Percentiles rank a stretch among this genome's conserved stretches.
phyloP scores from a whole-genome alignment of 1,284 basidiomycete species.

The Puccinia coronata region DNA sequence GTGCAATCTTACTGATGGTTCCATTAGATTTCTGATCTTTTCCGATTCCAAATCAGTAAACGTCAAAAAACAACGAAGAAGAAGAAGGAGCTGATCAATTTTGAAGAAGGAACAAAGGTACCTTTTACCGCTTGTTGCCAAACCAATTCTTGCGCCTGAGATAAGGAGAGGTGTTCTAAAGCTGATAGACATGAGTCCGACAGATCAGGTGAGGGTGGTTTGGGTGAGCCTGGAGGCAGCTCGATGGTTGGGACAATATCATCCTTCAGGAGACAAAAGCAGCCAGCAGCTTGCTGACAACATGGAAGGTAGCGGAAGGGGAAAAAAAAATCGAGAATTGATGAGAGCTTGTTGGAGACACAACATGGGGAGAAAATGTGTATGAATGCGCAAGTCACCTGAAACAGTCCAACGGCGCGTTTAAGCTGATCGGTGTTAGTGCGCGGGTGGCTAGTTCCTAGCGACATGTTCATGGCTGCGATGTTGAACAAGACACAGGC shows the following conservation, averaged over 20 bases:
- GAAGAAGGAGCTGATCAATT: neutral
- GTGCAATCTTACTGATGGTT: slow-evolving; percentile 38
- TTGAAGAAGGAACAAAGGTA: slow-evolving; percentile 15
- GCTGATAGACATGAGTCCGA: slow-evolving; percentile 61
- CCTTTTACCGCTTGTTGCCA: slow-evolving; percentile 91
- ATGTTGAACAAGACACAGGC: slow-evolving; percentile 78
- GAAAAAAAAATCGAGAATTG: neutral
- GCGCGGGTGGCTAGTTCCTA: slow-evolving; percentile 70
- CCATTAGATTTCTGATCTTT: slow-evolving; percentile 39
- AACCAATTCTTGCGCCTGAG: slow-evolving; percentile 93
- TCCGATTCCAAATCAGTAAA: slow-evolving; percentile 18
- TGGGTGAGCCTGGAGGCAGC: neutral
- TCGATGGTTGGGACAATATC: slow-evolving; percentile 6
- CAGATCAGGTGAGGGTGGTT: slow-evolving; percentile 66
- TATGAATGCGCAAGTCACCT: too few species aligned
- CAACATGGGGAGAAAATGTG: neutral
- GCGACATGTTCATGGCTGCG: slow-evolving; percentile 74
- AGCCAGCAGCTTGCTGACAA: slow-evolving; percentile 32
- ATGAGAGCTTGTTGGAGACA: neutral
- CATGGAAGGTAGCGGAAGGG: too few species aligned
- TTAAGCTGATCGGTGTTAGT: slow-evolving; percentile 72
- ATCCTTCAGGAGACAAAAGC: slow-evolving; percentile 32
- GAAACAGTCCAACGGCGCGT: slow-evolving; percentile 70
- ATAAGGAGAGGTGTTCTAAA: slow-evolving; percentile 77
- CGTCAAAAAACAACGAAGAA: too few species aligned